phyloP scores from a whole-genome alignment of 2,329 filamentous ascomycete genomes.

The Magnaporthiopsis incrustans region DNA sequence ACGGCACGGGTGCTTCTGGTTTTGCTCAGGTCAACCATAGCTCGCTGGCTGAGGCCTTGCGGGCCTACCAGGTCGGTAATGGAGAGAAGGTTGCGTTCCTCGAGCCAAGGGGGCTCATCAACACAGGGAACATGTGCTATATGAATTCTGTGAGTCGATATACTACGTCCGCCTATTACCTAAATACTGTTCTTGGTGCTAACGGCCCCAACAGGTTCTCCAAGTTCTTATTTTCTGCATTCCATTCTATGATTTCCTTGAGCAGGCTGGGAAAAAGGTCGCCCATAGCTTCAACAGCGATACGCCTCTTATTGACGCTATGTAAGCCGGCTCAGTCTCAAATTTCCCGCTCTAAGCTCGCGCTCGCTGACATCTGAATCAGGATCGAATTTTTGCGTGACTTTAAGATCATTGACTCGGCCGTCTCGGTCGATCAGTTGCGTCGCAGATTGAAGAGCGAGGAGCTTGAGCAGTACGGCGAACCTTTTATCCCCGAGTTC shows the following conservation, averaged over 20 bases:
- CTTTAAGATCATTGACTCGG: slow-evolving; percentile 79
- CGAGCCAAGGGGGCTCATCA: slow-evolving; percentile 87
- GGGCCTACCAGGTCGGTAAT: slow-evolving; percentile 59
- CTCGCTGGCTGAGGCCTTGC: slow-evolving; percentile 70
- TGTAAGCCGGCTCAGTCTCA: slow-evolving; percentile 49
- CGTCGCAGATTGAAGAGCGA: slow-evolving; percentile 67
- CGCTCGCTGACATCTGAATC: background rate
- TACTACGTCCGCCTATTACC: background rate
- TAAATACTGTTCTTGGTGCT: slow-evolving; percentile 4
- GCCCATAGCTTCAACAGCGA: slow-evolving; percentile 91
- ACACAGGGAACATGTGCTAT: slow-evolving; percentile 98
- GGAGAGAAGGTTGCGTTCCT: slow-evolving; percentile 69
- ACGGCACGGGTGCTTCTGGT: slow-evolving; percentile 18
- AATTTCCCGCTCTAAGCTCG: background rate
- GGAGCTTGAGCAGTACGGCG: slow-evolving; percentile 83
- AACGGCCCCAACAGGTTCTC: slow-evolving; percentile 59
- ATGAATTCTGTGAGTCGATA: slow-evolving; percentile 84
- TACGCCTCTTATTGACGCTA: slow-evolving; percentile 86
- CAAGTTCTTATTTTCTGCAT: slow-evolving; percentile 92
- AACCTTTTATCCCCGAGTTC: slow-evolving; percentile 86
- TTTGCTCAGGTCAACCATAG: slow-evolving; percentile 39
- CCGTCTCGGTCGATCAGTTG: slow-evolving; percentile 64
- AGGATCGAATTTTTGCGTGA: slow-evolving; percentile 96
- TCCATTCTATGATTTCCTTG: slow-evolving; percentile 90
- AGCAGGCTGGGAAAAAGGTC: slow-evolving; percentile 75